phyloP scores from a whole-genome alignment of 2,329 filamentous ascomycete species.

The Furcasterigmium sp. region DNA sequence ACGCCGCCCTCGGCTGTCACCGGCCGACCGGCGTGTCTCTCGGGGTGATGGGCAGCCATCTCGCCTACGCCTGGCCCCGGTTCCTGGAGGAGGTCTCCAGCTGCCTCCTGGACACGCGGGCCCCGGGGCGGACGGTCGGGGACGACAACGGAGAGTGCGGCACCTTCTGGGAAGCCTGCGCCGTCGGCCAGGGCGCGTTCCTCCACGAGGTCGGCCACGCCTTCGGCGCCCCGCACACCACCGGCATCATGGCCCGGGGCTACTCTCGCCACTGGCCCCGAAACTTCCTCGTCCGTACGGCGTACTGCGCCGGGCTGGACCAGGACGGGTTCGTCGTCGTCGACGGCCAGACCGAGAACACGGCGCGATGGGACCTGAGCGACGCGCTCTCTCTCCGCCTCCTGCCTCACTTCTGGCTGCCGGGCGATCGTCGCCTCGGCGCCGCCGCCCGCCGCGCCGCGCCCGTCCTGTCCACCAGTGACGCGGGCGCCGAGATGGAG shows the following conservation, averaged over 20 bases:
- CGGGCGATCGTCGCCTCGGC: conserved; percentile 44
- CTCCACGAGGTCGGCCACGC: conserved; percentile 67
- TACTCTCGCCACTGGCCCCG: conserved; percentile 36
- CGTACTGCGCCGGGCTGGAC: conserved; percentile 21
- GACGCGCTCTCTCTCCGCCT: conserved; percentile 64
- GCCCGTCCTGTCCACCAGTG: neutral
- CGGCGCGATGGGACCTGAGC: conserved; percentile 64
- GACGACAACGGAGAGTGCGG: conserved; percentile 36
- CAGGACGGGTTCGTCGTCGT: conserved; percentile 11
- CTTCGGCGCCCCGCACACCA: conserved; percentile 64
- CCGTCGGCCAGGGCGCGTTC: conserved; percentile 61
- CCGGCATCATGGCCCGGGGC: conserved; percentile 55
- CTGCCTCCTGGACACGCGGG: conserved; percentile 37
- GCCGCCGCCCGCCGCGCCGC: conserved; percentile 8
- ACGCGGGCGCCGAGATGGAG: neutral
- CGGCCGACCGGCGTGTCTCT: conserved; percentile 55
- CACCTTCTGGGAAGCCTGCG: conserved; percentile 38
- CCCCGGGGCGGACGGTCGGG: conserved; percentile 29
- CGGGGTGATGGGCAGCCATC: conserved; percentile 67
- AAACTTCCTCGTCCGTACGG: conserved; percentile 30
- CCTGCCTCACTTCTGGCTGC: conserved; percentile 63
- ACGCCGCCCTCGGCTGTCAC: conserved; percentile 55
- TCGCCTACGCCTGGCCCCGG: conserved; percentile 64
- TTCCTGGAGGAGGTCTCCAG: conserved; percentile 59
- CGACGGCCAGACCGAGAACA: conserved; percentile 36